Percentiles rank a stretch among this genome's conserved stretches.
Conservation (phyloP, 441 rosid species). For the Brassica balearica region DNA sequence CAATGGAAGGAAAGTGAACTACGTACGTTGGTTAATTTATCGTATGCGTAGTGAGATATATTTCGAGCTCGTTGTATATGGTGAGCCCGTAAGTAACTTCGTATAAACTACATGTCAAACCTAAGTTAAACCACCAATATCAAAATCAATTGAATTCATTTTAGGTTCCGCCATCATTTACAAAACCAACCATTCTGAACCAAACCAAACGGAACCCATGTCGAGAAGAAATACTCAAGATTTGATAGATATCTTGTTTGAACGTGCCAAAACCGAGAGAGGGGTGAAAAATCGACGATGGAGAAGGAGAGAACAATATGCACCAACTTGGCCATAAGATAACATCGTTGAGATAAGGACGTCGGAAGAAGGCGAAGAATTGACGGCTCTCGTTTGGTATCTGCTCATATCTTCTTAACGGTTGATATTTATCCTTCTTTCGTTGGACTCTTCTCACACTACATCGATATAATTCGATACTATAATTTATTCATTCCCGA, state of each 20-base stretch:
- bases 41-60: neutral
- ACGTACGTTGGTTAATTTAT: neutral
- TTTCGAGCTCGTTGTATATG: neutral
- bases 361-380: constrained; percentile 3
- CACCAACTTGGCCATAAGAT: constrained; percentile 2
- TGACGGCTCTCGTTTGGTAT: constrained; percentile 8
- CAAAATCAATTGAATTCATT: neutral
- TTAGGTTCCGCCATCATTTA: neutral
- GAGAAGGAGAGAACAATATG: constrained; percentile 6
- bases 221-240: neutral
- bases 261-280: neutral
- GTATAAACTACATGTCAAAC: neutral
- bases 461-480: neutral
- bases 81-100: neutral
- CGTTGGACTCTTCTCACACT: neutral
- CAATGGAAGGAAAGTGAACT: neutral
- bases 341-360: neutral
- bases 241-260: neutral
- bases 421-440: constrained; percentile 2
- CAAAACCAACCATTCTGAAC: neutral
- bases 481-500: neutral
- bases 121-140: neutral
- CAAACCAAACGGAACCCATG: neutral
- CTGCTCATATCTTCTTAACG: neutral
- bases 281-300: constrained; percentile 1